Evolutionary conservation across 2,329 filamentous ascomycete genomes (phyloP), one percentile per base, ranked within the genome.

Genomic region (Clarireedia hainanense): DNA sequence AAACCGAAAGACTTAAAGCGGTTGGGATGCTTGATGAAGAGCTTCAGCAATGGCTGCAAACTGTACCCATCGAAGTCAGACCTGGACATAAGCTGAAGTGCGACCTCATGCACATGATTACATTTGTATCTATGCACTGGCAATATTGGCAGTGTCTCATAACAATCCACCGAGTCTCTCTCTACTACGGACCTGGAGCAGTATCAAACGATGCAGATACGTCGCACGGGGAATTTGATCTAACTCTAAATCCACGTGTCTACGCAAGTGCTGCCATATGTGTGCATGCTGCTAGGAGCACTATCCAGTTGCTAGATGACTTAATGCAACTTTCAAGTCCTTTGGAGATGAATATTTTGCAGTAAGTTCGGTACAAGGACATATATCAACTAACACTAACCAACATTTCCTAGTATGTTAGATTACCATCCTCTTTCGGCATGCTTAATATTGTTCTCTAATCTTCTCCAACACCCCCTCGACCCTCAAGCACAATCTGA

Each of bases 401-500:
- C 2, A 6, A 14, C 27, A 20, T 3, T 6, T 5, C 3, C 20
- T 51, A 64, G 62, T 47, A 48, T 61, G 48, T 50, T 48, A 47
- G 50, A 63, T 24, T 96, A 97, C 72, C 96, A 95, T 72, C 92
- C 92, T 0, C 90, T 97, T 5, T 95, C 91, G 0, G 88, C 92
- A 1, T 79, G 96, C 2, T 89, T 97, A 36, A 95, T 91, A 0
- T 75, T 97, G 0, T 96, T 97, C 67, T 90, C 91, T 56, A 96
- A 96, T 67, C 94, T 96, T 45, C 74, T 97, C 1, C 91, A 96
- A 68, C 96, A 96, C 63, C 94, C 92, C 0, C 81, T 91, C 54
- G 92, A 96, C 67, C 82, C 86, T 1, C 81, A 89, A 47, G 91
- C 91, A 27, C 83, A 88, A 53, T 89, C 89, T 1, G 92, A 97